These are phyloP conservation scores for Crinitomyces ghanaensis DNA, from an alignment of 805 yeast genomes.

Conservation along the genomic window DNA sequence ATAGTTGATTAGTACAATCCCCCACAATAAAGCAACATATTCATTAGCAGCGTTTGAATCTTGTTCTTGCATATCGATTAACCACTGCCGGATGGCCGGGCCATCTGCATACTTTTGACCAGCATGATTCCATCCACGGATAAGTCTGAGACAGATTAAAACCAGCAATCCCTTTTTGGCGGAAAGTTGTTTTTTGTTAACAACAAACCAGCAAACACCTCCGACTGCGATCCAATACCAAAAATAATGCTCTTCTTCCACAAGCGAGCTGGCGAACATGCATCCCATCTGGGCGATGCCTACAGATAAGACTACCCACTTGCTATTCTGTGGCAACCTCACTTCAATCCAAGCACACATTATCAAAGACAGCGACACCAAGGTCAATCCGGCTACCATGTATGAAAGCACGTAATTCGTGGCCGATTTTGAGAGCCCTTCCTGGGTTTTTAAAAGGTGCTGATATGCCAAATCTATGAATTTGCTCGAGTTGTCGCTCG, in stretches of 20 bases:
- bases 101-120: conserved; percentile 69
- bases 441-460: conserved; percentile 33
- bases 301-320: conserved; percentile 15
- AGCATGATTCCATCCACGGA: conserved; percentile 78
- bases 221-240: conserved; percentile 76
- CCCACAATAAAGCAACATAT: conserved; percentile 35
- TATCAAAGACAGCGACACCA: conserved; percentile 25
- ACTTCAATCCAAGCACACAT: conserved; percentile 17
- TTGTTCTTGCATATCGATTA: conserved; percentile 21
- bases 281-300: no score
- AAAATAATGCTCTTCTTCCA: conserved; percentile 91
- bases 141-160: conserved; percentile 36
- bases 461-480: conserved; percentile 18
- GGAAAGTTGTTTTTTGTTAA: conserved; percentile 13
- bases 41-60: conserved; percentile 2
- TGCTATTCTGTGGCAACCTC: conserved; percentile 8
- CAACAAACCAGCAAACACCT: conserved; percentile 17
- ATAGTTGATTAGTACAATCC: conserved; percentile 33
- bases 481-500: background rate
- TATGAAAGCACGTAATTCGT: conserved; percentile 57
- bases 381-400: conserved; percentile 33
- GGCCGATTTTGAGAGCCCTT: conserved; percentile 30
- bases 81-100: conserved; percentile 35
- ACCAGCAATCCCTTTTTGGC: conserved; percentile 15
- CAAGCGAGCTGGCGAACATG: conserved; percentile 76